These are phyloP conservation scores for Madurella fahalii DNA, from an alignment of 2,329 filamentous ascomycete species.

Conservation along the genomic window DNA sequence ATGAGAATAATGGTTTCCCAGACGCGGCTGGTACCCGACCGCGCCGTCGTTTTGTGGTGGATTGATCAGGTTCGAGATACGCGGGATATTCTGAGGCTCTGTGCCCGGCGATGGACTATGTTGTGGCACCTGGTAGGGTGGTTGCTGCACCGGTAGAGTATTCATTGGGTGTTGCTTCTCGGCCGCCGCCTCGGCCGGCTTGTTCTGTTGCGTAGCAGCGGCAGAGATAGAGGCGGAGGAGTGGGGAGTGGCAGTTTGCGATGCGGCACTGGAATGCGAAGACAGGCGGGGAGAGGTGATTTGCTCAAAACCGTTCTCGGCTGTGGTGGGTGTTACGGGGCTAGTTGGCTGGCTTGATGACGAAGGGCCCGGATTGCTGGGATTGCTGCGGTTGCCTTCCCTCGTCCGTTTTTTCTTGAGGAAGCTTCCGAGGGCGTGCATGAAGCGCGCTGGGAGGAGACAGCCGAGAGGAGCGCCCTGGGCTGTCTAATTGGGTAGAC, in stretches of 20 bases:
- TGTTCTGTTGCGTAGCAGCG: constrained; percentile 26
- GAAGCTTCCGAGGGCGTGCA: constrained; percentile 63
- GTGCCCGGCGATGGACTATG: constrained; percentile 38
- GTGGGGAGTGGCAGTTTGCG: constrained; percentile 21
- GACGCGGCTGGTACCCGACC: constrained; percentile 29
- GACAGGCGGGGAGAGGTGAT: constrained; percentile 34
- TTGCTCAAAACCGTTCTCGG: constrained; percentile 48
- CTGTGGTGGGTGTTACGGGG: constrained; percentile 54
- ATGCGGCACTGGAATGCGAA: constrained; percentile 23
- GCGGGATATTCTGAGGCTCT: constrained; percentile 67
- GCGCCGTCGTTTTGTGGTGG: constrained; percentile 47
- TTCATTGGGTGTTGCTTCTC: constrained; percentile 31
- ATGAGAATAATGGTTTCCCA: constrained; percentile 21
- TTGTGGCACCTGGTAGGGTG: constrained; percentile 28
- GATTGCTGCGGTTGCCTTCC: constrained; percentile 53
- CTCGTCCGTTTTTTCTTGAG: constrained; percentile 99
- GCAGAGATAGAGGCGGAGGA: constrained; percentile 30
- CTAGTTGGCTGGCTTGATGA: constrained; percentile 62
- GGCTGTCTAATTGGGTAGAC: constrained; percentile 26
- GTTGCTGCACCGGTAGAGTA: constrained; percentile 30
- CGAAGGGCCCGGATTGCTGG: constrained; percentile 58
- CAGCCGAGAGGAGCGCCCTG: constrained; percentile 17
- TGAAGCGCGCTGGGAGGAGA: constrained; percentile 38
- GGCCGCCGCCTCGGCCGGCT: constrained; percentile 27
- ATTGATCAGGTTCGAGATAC: constrained; percentile 81